A percentile compares a stretch with the other conserved stretches of the same genome.
These are phyloP conservation scores for Saraca asoca DNA, from an alignment of 331 rosid species.

Conservation along the genomic window DNA sequence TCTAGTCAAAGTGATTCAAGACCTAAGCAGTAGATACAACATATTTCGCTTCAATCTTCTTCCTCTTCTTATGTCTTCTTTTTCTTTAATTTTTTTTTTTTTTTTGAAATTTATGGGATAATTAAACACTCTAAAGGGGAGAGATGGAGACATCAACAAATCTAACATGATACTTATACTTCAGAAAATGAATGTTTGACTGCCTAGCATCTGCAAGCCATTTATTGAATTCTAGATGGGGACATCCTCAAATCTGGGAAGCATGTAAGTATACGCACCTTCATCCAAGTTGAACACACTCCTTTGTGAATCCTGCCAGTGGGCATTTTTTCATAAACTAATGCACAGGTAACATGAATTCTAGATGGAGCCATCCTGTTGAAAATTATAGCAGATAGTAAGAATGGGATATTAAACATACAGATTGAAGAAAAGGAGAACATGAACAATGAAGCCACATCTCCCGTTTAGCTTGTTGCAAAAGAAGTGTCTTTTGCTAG, in stretches of 20 bases:
- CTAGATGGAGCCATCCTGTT: slow-evolving; percentile 78
- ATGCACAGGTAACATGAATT: slow-evolving; percentile 95
- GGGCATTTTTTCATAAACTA: slow-evolving; percentile 76
- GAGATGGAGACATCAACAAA: slow-evolving; percentile 3
- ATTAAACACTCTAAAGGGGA: not conserved
- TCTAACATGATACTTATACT: slow-evolving; percentile 3
- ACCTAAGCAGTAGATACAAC: not conserved
- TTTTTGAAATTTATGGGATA: not conserved
- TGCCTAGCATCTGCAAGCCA: too few species aligned
- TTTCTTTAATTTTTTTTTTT: not conserved
- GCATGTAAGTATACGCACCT: slow-evolving; percentile 57
- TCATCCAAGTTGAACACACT: slow-evolving; percentile 98
- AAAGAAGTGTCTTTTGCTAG: not conserved
- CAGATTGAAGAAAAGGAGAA: not conserved
- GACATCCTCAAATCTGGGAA: slow-evolving; percentile 24
- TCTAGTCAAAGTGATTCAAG: not conserved
- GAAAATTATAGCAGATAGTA: slow-evolving; percentile 31
- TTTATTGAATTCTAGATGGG: not conserved
- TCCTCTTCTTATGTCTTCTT: not conserved
- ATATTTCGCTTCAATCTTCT: not conserved
- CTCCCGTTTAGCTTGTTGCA: not conserved
- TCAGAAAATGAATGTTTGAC: not conserved
- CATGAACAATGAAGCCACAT: not conserved
- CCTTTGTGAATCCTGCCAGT: slow-evolving; percentile 88
- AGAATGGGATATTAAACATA: slow-evolving; percentile 9